Conservation (phyloP, 495 filamentous ascomycete species). For the Penicillium mononematosum region DNA sequence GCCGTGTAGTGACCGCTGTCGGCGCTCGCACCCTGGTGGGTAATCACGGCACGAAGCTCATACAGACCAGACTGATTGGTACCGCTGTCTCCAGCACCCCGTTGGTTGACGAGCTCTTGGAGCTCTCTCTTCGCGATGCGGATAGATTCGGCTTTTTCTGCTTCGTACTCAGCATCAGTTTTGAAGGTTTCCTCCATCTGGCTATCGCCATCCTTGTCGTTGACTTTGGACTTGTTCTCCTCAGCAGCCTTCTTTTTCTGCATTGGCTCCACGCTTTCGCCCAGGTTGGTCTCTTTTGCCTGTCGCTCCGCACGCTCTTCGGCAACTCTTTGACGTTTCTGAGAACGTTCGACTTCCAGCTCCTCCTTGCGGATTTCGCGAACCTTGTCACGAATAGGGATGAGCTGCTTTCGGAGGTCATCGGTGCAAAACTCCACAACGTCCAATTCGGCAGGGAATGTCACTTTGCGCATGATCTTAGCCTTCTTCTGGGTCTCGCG, state of each 20-base stretch:
- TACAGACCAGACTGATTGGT: slow-evolving; percentile 92
- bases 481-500: slow-evolving; percentile 92
- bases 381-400: slow-evolving; percentile 92
- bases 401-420: slow-evolving; percentile 73
- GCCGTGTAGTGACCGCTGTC: slow-evolving; percentile 98
- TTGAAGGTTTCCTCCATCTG: slow-evolving; percentile 79
- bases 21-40: slow-evolving; percentile 95
- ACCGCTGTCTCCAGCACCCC: slow-evolving; percentile 70
- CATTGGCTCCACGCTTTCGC: slow-evolving; percentile 39
- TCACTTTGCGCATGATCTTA: slow-evolving; percentile 99
- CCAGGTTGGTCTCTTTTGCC: slow-evolving; percentile 42
- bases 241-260: slow-evolving; percentile 51
- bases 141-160: slow-evolving; percentile 72
- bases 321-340: slow-evolving; percentile 81
- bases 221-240: slow-evolving; percentile 55
- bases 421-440: slow-evolving; percentile 94
- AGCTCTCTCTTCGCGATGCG: slow-evolving; percentile 80
- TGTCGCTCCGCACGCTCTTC: slow-evolving; percentile 57
- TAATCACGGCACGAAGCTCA: slow-evolving; percentile 89
- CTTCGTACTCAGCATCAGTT: slow-evolving; percentile 88
- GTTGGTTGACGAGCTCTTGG: slow-evolving; percentile 66
- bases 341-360: slow-evolving; percentile 80
- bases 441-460: slow-evolving; percentile 90
- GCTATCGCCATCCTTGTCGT: slow-evolving; percentile 61
- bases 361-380: slow-evolving; percentile 94